These are phyloP conservation scores for Cyclotella atomus DNA, from an alignment of 108 stramenopile species.

Conservation along the genomic window DNA sequence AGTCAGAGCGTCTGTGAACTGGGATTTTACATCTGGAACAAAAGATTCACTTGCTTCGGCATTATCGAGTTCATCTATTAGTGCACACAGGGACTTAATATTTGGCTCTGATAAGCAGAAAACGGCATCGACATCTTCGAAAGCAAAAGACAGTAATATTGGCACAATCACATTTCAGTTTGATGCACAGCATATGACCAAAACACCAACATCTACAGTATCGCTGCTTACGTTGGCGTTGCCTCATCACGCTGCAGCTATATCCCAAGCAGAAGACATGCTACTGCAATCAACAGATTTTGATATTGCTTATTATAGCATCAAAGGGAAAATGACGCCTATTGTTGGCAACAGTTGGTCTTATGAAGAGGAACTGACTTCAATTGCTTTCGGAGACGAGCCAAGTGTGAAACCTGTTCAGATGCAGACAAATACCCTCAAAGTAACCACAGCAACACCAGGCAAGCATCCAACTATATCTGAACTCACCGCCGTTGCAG, in stretches of 20 bases:
- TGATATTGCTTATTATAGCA: constrained; percentile 69
- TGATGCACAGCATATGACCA: constrained; percentile 55
- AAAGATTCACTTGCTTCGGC: constrained; percentile 21
- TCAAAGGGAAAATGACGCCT: constrained; percentile 80
- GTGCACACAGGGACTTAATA: constrained; percentile 8
- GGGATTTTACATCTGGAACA: constrained; percentile 62
- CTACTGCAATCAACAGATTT: constrained; percentile 55
- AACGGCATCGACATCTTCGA: neutral
- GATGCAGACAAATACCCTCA: neutral
- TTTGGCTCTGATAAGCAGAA: neutral
- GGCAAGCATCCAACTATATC: constrained; percentile 15
- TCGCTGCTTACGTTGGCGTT: constrained; percentile 82
- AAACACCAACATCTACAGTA: constrained; percentile 28
- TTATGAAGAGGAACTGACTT: constrained; percentile 71
- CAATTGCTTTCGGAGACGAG: constrained; percentile 54
- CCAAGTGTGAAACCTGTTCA: neutral
- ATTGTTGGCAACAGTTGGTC: constrained; percentile 76
- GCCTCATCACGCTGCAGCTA: constrained; percentile 79
- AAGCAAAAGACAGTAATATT: constrained; percentile 40
- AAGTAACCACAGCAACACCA: constrained; percentile 3
- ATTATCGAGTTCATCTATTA: neutral
- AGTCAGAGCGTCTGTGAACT: constrained; percentile 60
- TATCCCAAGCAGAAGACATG: constrained; percentile 47
- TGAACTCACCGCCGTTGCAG: constrained; percentile 22
- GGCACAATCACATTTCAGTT: constrained; percentile 71